Base-by-base conservation (phyloP, 139 green algal genomes). In the Micromonas commoda region DNA sequence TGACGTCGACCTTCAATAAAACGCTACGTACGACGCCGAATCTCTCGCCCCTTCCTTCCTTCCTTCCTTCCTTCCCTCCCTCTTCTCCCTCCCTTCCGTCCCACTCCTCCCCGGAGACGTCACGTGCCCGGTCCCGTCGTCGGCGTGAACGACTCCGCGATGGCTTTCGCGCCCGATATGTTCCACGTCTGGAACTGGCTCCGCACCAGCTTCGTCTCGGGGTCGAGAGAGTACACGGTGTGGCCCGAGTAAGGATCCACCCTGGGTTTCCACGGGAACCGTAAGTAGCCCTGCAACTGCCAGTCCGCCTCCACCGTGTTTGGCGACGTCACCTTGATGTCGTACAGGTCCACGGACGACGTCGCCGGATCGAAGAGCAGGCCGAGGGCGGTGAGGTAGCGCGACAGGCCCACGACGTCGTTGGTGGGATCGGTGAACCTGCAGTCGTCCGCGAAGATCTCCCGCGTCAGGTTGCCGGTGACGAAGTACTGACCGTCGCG, bases 401-500 rank as follows among this genome's bases (percentile, higher is more conserved):
- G 73, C 2, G 33, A 77, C 64, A 93, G 71, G 1, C 90, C 90
- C 2, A 73, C 76, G 0, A 92, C 85, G 33, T 92, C 85, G 53
- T 95, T 96, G 51, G 91, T 96, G 2, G 91, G 91, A 80, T 96
- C 91, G 19, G 84, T 83, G 83, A 96, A 96, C 26, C 81, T 69
- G 77, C 86, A 91, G 71, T 92, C 82, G 63, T 96, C 91, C 9
- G 63, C 82, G 77, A 93, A 96, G 0, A 96, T 77, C 75, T 89
- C 83, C 2, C 35, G 71, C 0, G 87, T 94, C 1, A 93, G 80
- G 31, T 90, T 71, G 5, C 88, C 90, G 1, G 91, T 95, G 33
- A 96, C 84, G 75, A 96, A 96, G 77, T 96, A 96, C 71, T 93
- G 82, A 13, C 90, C 86, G 3, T 85, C 86, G 2, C 53, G 24